Base-by-base conservation (phyloP, 805 yeast genomes). In the Saccharomycopsis malanga region DNA sequence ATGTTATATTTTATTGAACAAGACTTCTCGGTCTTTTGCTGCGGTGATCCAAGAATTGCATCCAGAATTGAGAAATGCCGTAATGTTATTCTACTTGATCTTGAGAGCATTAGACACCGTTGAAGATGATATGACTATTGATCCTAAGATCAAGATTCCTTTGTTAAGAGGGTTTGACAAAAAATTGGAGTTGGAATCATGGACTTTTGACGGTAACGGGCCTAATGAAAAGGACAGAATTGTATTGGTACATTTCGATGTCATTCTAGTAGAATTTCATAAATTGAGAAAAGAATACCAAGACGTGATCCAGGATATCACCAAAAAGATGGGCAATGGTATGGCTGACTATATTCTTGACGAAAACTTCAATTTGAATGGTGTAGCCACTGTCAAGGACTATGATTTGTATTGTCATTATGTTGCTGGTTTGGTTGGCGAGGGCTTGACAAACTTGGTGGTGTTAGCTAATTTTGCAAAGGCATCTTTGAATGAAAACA, bases 351-450 rank as follows among this genome's bases (percentile, higher is more conserved):
- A 89, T 65, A 79, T 85, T 45, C 69, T 74, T 57, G 80, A 83
- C 59, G 93, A 83, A 44, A 74, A 81, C 53, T 86, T 86, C 68
- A 87, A 87, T 62, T 61, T 75, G 55, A 77, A 78, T 52, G 98
- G 98, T 1, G 81, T 93, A 40, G 69, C 69, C 42, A 87, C 96
- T 1, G 62, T 85, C 39, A 70, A 74, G 52, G 98, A 88, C 60
- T 93, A 84, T 62, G 89, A 93, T 61, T 71, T 83, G 52, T 93
- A 93, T 70, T 93, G 99, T 66, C 89, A 89, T 66, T 87, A 89
- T 60, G 99, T 93, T 50, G 98, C 99, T 1, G 99, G 98, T 2
- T 72, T 93, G 45, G 98, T 93, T 35, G 98, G 99, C 48, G 96
- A 88, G 60, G 98, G 98, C 2, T 71, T 88, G 56, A 88, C 98